Conservation (phyloP, 495 filamentous ascomycete genomes). For the Penicillium daleae region DNA sequence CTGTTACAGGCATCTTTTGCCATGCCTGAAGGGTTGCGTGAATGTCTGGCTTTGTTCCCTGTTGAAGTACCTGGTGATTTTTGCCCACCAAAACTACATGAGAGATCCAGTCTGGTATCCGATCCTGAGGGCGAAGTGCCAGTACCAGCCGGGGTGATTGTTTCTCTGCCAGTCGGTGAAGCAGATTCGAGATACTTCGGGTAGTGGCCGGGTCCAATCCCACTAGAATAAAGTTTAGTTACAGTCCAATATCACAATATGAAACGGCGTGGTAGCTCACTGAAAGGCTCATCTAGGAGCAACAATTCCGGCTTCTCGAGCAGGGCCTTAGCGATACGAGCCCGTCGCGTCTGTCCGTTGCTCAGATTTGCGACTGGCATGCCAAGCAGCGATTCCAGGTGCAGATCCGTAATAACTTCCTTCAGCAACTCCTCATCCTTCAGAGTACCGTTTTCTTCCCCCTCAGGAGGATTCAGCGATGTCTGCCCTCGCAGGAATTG, state of each 20-base stretch:
- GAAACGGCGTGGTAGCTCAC: slow-evolving; percentile 41
- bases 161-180: slow-evolving; percentile 65
- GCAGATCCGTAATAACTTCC: slow-evolving; percentile 66
- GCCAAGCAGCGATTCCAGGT: slow-evolving; percentile 63
- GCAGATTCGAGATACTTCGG: slow-evolving; percentile 66
- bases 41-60: slow-evolving; percentile 29
- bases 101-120: slow-evolving; percentile 86
- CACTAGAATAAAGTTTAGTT: slow-evolving; percentile 50
- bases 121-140: slow-evolving; percentile 80
- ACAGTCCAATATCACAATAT: not conserved
- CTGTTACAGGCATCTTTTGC: slow-evolving; percentile 15
- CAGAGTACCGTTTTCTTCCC: slow-evolving; percentile 47
- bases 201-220: slow-evolving; percentile 86
- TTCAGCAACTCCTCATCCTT: slow-evolving; percentile 53
- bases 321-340: slow-evolving; percentile 84
- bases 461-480: slow-evolving; percentile 70
- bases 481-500: slow-evolving; percentile 81
- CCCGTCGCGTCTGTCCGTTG: slow-evolving; percentile 88
- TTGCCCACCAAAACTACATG: slow-evolving; percentile 72
- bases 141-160: slow-evolving; percentile 73
- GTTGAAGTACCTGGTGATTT: slow-evolving; percentile 56
- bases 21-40: slow-evolving; percentile 32
- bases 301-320: slow-evolving; percentile 78
- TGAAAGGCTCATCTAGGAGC: slow-evolving; percentile 92
- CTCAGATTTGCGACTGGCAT: slow-evolving; percentile 87